Evolutionary conservation across 495 filamentous ascomycete genomes (phyloP).

Genomic region (Lasiosphaeria miniovina): DNA sequence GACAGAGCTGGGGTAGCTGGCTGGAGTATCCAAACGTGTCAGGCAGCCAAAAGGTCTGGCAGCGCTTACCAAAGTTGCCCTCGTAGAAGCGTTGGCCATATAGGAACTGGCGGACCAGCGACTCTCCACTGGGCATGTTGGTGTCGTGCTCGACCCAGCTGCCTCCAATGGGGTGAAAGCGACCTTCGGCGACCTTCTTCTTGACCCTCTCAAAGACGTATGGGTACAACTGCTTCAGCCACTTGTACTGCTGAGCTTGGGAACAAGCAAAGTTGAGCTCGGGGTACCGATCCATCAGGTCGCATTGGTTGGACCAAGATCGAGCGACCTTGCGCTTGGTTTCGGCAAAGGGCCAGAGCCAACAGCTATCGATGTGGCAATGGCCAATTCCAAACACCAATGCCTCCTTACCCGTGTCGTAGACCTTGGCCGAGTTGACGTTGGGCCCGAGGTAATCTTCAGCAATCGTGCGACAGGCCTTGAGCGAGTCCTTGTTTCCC

Average conservation of each 20-base stretch:
- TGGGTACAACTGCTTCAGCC: conserved; percentile 88
- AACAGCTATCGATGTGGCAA: conserved; percentile 97
- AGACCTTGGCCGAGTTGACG: conserved; percentile 80
- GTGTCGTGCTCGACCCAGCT: conserved; percentile 99
- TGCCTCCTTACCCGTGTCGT: conserved; percentile 66
- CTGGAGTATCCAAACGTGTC: conserved; percentile 97
- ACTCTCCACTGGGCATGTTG: conserved; percentile 94
- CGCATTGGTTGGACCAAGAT: conserved; percentile 94
- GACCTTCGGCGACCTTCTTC: conserved; percentile 80
- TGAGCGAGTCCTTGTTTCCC: conserved; percentile 72
- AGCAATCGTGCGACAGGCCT: conserved; percentile 76
- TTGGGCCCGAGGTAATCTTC: conserved; percentile 75
- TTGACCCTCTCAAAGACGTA: conserved; percentile 86
- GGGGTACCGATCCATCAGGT: conserved; percentile 89
- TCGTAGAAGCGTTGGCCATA: conserved; percentile 95
- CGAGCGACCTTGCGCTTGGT: conserved; percentile 95
- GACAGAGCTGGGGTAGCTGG: conserved; percentile 89
- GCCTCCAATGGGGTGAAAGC: conserved; percentile 91
- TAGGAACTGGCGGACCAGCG: conserved; percentile 89
- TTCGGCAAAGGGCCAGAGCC: conserved; percentile 99
- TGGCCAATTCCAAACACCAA: conserved; percentile 88
- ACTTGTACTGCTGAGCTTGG: conserved; percentile 96
- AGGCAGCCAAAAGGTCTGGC: conserved; percentile 91
- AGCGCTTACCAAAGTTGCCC: conserved; percentile 85
- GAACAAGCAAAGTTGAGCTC: conserved; percentile 90